Evolutionary conservation across 1,139 yeast genomes (phyloP), one percentile per base, ranked within the genome.

Genomic region (Yamadazyma buinensis): DNA sequence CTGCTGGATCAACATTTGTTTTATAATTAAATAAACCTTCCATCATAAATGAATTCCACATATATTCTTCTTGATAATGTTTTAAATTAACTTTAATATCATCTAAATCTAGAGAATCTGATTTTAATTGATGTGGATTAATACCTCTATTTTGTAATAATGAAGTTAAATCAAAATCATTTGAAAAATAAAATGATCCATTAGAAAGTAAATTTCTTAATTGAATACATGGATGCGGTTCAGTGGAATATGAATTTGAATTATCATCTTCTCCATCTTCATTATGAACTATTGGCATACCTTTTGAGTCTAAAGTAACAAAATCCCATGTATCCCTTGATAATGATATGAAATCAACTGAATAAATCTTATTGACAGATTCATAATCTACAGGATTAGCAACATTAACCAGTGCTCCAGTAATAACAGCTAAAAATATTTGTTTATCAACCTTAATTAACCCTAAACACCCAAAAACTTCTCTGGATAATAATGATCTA

Each of bases 11-110:
- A 38, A 88, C 59, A 40, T 84, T 82, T 38, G 82, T 71, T 40
- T 95, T 68, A 56, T 84, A 90, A 35, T 74, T 70, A 42, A 86
- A 70, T 41, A 94, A 72, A 43, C 90, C 96, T 38, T 80, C 75
- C 80, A 90, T 81, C 80, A 94, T 77, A 55, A 85, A 92, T 6
- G 84, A 75, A 56, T 94, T 94, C 99, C 99, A 94, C 97, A 92
- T 88, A 53, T 84, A 92, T 46, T 90, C 92, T 38, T 78, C 79
- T 52, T 83, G 90, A 44, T 74, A 80, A 39, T 77, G 74, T 43
- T 78, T 82, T 14, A 46, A 36, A 33, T 55, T 53, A 28, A 52
- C 34, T 46, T 42, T 39, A 26, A 39, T 35, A 26, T 42, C 67
- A n/a, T 43, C 35, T 32, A 23, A 40, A 11, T 15, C 15, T 9